phyloP scores from a whole-genome alignment of 2,329 filamentous ascomycete species.

The Fusarium camptoceras region DNA sequence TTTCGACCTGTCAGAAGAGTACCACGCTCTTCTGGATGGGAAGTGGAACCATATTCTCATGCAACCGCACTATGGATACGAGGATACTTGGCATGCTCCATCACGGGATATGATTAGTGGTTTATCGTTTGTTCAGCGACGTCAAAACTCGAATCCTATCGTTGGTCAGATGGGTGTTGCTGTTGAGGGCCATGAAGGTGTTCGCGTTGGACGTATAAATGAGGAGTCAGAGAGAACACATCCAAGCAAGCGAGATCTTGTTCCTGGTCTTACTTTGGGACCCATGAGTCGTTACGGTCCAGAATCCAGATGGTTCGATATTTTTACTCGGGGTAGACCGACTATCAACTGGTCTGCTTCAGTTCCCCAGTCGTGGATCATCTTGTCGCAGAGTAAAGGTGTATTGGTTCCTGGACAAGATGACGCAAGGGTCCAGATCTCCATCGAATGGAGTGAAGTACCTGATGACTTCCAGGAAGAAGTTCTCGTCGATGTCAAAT shows the following conservation, averaged over 20 bases:
- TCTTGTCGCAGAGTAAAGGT: constrained; percentile 62
- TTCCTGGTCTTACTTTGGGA: constrained; percentile 70
- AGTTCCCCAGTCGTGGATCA: constrained; percentile 62
- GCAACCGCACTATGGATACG: constrained; percentile 61
- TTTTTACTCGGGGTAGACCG: constrained; percentile 69
- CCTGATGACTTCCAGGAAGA: constrained; percentile 48
- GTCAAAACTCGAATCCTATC: constrained; percentile 62
- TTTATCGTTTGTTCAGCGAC: constrained; percentile 62
- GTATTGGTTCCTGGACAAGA: constrained; percentile 56
- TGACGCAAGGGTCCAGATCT: constrained; percentile 34
- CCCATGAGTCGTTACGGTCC: constrained; percentile 70
- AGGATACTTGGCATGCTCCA: constrained; percentile 67
- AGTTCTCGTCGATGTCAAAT: constrained; percentile 50
- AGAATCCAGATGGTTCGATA: constrained; percentile 68
- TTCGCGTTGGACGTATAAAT: constrained; percentile 56
- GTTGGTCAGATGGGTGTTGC: constrained; percentile 74
- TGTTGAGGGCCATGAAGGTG: constrained; percentile 74
- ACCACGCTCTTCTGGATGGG: constrained; percentile 61
- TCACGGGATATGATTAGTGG: constrained; percentile 67
- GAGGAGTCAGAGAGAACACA: constrained; percentile 65
- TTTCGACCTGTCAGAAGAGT: constrained; percentile 61
- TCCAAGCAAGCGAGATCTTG: constrained; percentile 55
- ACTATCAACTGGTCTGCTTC: constrained; percentile 65
- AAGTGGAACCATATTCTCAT: constrained; percentile 69
- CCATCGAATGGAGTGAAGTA: constrained; percentile 52